Evolutionary conservation across 345 rosid genomes (phyloP).

Genomic region (Gossypium arboreum): DNA sequence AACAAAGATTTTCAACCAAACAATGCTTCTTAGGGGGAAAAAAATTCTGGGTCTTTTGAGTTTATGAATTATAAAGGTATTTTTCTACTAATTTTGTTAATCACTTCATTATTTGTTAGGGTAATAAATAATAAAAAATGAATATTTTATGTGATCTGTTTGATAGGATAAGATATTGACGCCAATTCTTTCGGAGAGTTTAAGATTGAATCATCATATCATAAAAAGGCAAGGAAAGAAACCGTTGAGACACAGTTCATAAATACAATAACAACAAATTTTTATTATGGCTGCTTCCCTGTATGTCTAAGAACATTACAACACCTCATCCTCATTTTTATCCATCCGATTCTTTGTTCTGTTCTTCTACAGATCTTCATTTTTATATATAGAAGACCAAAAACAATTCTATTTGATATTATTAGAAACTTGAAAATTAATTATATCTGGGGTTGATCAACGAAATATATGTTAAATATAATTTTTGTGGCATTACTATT

Average conservation of each 20-base stretch:
- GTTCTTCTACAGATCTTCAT: too few relatives aligned
- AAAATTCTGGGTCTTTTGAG: conserved; percentile 15
- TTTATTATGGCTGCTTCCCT: too few relatives aligned
- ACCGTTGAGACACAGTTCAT: conserved; percentile 17
- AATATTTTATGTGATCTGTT: conserved; percentile 30
- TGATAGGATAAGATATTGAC: conserved; percentile 53
- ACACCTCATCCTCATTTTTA: too few relatives aligned
- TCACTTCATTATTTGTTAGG: neutral
- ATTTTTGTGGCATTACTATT: too few relatives aligned
- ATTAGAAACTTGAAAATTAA: too few relatives aligned
- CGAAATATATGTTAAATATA: too few relatives aligned
- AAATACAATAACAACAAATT: too few relatives aligned
- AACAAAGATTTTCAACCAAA: neutral
- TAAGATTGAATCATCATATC: neutral
- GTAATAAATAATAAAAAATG: neutral
- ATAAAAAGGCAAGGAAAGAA: conserved; percentile 9
- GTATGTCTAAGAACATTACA: too few relatives aligned
- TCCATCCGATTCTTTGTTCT: too few relatives aligned
- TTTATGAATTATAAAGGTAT: neutral
- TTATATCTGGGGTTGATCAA: too few relatives aligned
- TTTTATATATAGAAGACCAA: too few relatives aligned
- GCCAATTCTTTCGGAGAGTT: conserved; percentile 60
- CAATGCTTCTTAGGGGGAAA: neutral
- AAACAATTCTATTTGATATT: too few relatives aligned
- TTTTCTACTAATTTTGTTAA: neutral